Evolutionary conservation across 768 basidiomycete species (phyloP), one percentile per base, ranked within the genome.

Genomic region (Porphyrellus cyaneotinctus): DNA sequence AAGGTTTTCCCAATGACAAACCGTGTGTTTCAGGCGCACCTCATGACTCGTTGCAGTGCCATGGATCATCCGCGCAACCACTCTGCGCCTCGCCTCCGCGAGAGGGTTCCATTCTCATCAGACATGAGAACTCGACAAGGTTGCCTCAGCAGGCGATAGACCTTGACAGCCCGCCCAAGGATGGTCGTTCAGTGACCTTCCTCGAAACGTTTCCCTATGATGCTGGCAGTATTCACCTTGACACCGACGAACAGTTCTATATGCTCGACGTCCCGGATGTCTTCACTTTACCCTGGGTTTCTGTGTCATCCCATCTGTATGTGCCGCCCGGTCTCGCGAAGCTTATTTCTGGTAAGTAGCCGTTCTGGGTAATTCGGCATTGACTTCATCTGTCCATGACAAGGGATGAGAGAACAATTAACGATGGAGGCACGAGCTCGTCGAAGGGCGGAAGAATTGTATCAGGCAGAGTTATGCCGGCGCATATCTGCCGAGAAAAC

Each of bases 361-460:
- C 38, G 22, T 45, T 15, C 32, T 51, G 50, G 23, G 24, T n/a
- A 22, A 24, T 17, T 41, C 31, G 7, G 41, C 32, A n/a, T 43
- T 39, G 39, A 47, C 18, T 44, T 52, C 17, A 61, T 36, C 32
- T 38, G 5, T 30, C 28, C 32, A 26, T 32, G 23, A 20, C 52
- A 52, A 60, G 61, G 53, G 48, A 75, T 75, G 74, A 69, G 61
- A 37, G 66, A 60, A 50, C 64, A 72, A 41, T 61, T 75, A 28
- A 46, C 37, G 13, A 52, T 62, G 24, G 68, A 72, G 44, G 57
- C 57, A 18, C 63, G 58, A 32, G 71, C 71, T 35, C 74, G 74
- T 30, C 59, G 43, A 45, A 64, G 63, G 38, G 69, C 68, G 2
- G 74, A 75, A 62, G 59, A 58, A 18, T 55, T 59, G 22, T 66